These are phyloP conservation scores for Pestalotiopsis sp. DNA, from an alignment of 2,329 filamentous ascomycete species.

Conservation along the genomic window DNA sequence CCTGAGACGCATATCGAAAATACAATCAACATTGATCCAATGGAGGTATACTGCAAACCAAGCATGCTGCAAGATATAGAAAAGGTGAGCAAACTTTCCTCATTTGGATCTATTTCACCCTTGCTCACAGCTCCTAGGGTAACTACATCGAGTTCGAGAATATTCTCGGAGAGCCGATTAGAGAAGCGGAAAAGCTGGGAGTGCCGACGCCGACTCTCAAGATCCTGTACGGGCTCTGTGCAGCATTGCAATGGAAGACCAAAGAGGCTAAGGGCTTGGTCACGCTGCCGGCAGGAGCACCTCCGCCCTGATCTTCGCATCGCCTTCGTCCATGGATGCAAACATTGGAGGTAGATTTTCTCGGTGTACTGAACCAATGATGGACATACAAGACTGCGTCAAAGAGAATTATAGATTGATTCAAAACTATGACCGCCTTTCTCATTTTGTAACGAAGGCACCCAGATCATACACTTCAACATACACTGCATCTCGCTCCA, in stretches of 20 bases:
- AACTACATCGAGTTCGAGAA: constrained; percentile 61
- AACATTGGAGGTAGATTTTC: too few relatives aligned
- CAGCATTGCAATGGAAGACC: constrained; percentile 50
- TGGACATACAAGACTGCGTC: too few relatives aligned
- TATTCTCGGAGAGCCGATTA: constrained; percentile 57
- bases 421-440: too few relatives aligned
- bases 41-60: constrained; percentile 50
- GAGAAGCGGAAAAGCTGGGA: constrained; percentile 49
- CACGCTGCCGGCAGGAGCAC: background rate
- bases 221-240: constrained; percentile 50
- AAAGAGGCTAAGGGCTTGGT: constrained; percentile 35
- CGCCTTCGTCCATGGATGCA: too few relatives aligned
- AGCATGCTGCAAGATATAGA: constrained; percentile 58
- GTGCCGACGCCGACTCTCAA: constrained; percentile 53
- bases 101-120: constrained; percentile 24
- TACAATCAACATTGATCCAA: constrained; percentile 52
- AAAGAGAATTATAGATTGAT: too few relatives aligned
- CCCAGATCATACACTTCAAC: background rate
- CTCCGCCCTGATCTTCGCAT: background rate
- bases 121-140: constrained; percentile 23
- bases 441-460: background rate
- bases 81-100: constrained; percentile 36
- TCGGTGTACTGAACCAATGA: too few relatives aligned
- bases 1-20: constrained; percentile 45
- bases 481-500: background rate